These are phyloP conservation scores for Fusarium albosuccineum DNA, from an alignment of 2,329 filamentous ascomycete species.

Conservation along the genomic window DNA sequence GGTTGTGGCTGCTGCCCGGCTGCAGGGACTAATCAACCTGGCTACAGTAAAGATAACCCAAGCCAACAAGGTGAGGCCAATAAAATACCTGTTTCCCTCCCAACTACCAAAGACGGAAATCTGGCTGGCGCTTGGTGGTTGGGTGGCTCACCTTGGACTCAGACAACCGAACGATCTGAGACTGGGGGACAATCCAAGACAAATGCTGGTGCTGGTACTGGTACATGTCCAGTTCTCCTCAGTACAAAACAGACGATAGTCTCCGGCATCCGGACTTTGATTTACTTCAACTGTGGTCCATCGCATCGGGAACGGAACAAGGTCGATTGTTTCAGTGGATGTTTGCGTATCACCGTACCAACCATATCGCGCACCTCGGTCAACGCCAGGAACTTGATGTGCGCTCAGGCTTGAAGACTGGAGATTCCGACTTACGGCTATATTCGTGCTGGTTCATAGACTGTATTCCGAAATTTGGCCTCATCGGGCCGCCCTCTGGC, in stretches of 20 bases:
- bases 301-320: conserved; percentile 11
- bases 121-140: conserved; percentile 14
- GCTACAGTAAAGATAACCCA: neutral
- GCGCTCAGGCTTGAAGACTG: conserved; percentile 17
- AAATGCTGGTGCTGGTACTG: conserved; percentile 8
- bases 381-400: conserved; percentile 37
- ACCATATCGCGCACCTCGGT: conserved; percentile 31
- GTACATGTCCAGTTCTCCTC: conserved; percentile 14
- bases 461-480: conserved; percentile 28
- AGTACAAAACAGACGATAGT: conserved; percentile 11
- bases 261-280: conserved; percentile 16
- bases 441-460: conserved; percentile 11
- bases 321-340: conserved; percentile 13
- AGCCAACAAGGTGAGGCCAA: conserved; percentile 23
- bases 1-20: neutral
- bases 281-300: neutral
- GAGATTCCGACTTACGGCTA: conserved; percentile 41
- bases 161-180: conserved; percentile 9
- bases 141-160: conserved; percentile 3
- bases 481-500: conserved; percentile 14
- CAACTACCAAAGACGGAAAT: conserved; percentile 20
- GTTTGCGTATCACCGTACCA: conserved; percentile 16
- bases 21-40: conserved; percentile 8
- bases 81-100: conserved; percentile 15
- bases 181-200: neutral